Evolutionary conservation across 192 early-diverging fungal species (phyloP).

Genomic region (Coemansia sp.): DNA sequence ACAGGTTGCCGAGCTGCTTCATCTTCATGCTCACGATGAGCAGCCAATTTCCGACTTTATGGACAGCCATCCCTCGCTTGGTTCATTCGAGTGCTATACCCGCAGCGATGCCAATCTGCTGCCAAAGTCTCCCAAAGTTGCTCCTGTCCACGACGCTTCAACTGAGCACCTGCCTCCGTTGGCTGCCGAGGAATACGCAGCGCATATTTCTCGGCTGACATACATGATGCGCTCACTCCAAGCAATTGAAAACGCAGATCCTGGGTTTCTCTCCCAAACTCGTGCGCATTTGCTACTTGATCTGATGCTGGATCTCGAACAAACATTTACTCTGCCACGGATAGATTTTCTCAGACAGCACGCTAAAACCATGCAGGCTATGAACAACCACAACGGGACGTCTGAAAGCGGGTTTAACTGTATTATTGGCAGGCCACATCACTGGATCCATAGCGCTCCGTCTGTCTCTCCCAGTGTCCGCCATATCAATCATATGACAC

Average conservation of each 20-base stretch:
- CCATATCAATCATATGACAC: constrained; percentile 26
- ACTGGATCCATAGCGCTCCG: neutral
- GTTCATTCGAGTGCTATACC: constrained; percentile 22
- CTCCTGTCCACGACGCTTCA: constrained; percentile 26
- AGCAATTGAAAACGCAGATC: constrained; percentile 36
- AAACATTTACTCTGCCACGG: constrained; percentile 30
- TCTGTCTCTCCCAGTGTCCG: constrained; percentile 1
- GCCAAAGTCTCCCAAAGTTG: constrained; percentile 13
- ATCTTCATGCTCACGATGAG: constrained; percentile 13
- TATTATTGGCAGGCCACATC: constrained; percentile 16
- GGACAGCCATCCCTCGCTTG: constrained; percentile 22
- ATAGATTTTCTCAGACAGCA: constrained; percentile 41
- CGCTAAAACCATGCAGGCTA: constrained; percentile 33
- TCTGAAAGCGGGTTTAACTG: constrained; percentile 14
- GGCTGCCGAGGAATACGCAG: constrained; percentile 36
- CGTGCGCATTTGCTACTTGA: constrained; percentile 41
- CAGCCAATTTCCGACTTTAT: constrained; percentile 32
- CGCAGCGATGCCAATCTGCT: constrained; percentile 25
- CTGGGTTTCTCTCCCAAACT: constrained; percentile 28
- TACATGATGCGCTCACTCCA: constrained; percentile 42
- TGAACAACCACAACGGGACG: constrained; percentile 1
- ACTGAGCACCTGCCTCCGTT: constrained; percentile 35
- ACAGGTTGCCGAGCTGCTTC: constrained; percentile 21
- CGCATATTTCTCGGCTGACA: constrained; percentile 28
- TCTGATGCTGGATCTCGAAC: constrained; percentile 37